These are phyloP conservation scores for Neurospora sp. DNA, from an alignment of 495 filamentous ascomycete genomes.

Conservation along the genomic window DNA sequence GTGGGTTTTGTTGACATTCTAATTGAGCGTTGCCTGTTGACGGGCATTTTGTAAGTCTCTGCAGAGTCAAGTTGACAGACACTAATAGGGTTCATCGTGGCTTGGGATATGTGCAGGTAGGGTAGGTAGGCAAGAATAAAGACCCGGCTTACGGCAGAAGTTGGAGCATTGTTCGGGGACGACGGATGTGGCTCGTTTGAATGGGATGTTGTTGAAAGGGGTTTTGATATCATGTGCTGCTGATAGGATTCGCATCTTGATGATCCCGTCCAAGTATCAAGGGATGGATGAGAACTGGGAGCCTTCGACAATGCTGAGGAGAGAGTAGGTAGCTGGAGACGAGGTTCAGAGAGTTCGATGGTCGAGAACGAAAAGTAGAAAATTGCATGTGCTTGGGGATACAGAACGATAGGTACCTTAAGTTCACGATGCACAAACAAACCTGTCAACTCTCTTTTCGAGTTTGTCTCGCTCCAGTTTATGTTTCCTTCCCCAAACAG, in stretches of 20 bases:
- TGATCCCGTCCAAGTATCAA: not conserved
- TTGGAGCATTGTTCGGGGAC: not conserved
- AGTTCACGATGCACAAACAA: not conserved
- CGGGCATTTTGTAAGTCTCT: not conserved
- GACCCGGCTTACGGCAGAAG: not conserved
- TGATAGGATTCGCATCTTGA: not conserved
- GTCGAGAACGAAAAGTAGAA: not conserved
- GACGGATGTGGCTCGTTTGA: not conserved
- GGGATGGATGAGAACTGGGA: not conserved
- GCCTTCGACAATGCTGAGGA: not conserved
- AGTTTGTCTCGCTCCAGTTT: not conserved
- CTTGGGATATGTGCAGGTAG: not conserved
- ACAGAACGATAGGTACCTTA: not conserved
- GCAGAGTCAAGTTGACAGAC: not conserved
- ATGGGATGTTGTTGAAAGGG: not conserved
- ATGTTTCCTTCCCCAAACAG: not conserved
- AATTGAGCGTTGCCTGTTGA: not conserved
- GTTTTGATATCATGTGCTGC: not conserved
- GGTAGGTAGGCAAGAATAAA: not conserved
- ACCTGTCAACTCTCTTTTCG: not conserved
- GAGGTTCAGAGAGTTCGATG: not conserved
- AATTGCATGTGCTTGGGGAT: not conserved
- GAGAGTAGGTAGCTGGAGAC: not conserved
- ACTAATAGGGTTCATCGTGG: not conserved
- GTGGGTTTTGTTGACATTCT: not conserved